Conservation (phyloP, 345 rosid species). For the Trapa incisa region DNA sequence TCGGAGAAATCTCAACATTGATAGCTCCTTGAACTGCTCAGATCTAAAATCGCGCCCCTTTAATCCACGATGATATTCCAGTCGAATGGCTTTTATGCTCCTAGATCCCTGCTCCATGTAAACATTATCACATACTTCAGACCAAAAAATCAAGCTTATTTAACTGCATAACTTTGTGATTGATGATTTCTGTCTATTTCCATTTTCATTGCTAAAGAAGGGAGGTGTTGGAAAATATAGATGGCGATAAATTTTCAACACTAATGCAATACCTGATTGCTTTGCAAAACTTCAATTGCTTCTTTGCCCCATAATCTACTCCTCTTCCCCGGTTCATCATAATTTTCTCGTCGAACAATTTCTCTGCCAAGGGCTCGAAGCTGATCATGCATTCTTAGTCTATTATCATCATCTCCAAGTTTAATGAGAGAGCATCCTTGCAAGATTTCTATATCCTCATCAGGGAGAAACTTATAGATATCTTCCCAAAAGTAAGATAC, state of each 20-base stretch:
- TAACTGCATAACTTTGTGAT: no score
- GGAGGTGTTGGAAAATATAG: no score
- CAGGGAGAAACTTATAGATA: no score
- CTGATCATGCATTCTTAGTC: conserved; percentile 2
- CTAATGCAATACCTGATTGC: not conserved
- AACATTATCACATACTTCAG: not conserved
- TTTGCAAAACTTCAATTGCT: accelerated
- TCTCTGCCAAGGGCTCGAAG: conserved; percentile 3
- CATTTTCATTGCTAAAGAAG: no score
- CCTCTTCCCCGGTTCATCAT: not conserved
- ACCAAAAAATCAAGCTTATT: not conserved
- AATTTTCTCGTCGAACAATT: not conserved
- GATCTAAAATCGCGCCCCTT: not conserved
- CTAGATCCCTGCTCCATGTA: not conserved
- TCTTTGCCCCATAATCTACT: not conserved
- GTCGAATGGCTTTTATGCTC: not conserved
- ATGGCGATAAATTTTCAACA: not conserved
- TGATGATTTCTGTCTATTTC: no score
- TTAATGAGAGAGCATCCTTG: not conserved
- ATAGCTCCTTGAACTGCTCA: not conserved
- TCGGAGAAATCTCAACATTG: not conserved
- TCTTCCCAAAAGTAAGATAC: no score
- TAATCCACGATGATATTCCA: not conserved
- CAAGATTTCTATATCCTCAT: no score
- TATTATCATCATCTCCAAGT: not conserved